Evolutionary conservation across 345 rosid species (phyloP).

Genomic region (Triadica sebifera): DNA sequence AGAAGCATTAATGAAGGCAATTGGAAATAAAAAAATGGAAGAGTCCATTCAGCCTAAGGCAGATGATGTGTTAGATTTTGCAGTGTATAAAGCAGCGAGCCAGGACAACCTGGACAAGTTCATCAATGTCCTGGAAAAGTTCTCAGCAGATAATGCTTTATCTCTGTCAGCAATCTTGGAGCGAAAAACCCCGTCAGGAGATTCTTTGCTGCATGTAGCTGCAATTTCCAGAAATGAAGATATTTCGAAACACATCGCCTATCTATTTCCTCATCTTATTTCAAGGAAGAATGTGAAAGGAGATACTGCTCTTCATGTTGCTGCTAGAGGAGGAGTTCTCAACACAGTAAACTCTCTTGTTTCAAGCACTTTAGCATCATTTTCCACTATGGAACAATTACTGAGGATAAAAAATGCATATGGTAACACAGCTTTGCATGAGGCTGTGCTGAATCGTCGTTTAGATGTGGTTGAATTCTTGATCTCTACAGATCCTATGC

Average conservation of each 20-base stretch:
- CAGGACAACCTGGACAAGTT: background rate
- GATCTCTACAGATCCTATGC: background rate
- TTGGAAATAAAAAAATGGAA: no score
- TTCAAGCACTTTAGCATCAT: no score
- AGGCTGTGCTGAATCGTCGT: background rate
- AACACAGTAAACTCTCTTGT: background rate
- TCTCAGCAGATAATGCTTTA: background rate
- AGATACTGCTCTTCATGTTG: slow-evolving; percentile 15
- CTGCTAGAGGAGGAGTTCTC: background rate
- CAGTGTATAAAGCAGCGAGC: background rate
- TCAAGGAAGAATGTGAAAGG: background rate
- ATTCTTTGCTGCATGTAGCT: background rate
- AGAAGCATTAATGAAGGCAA: no score
- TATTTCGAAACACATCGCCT: background rate
- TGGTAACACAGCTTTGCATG: slow-evolving; percentile 14
- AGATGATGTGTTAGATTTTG: background rate
- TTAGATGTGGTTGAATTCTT: background rate
- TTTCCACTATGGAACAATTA: background rate
- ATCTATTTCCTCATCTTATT: background rate
- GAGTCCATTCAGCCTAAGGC: no score
- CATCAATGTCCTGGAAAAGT: background rate
- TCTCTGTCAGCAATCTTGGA: background rate
- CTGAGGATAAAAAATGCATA: background rate
- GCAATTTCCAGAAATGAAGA: background rate
- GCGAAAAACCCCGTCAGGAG: background rate